Base-by-base conservation (phyloP, 441 rosid genomes). In the Hura crepitans region DNA sequence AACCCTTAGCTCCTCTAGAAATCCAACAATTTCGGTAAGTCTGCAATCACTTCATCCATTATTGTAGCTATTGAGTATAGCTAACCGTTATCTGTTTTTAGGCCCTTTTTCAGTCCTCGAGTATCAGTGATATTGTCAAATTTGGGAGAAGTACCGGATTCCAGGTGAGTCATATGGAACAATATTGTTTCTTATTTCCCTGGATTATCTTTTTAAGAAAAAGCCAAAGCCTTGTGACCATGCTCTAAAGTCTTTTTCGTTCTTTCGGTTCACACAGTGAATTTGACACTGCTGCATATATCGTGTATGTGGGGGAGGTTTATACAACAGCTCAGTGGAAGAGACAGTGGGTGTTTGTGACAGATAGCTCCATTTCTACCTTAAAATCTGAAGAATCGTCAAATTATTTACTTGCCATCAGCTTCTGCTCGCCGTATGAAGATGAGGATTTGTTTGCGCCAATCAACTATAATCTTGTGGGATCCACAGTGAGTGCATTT, bases 341-440 rank as follows among this genome's bases (percentile, higher is more conserved):
- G 89, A 93, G 84, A 77, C 99, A 93, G 76, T 89, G 97, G 97
- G 86, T 96, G 46, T 91, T 93, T 80, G 92, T 89, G 78, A 86
- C 91, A 62, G 98, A 93, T 85, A 83, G 82, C 77, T 87, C 98
- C 35, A 64, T 75, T 17, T 80, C 75, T 69, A 62, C 65, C 30
- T 75, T 75, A 35, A 65, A 78, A 66, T 75, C 81, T 53, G 89
- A 81, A 75, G 86, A 82, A 62, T 74, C 66, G 68, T 74, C 93
- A 74, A 75, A 77, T 74, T 85, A 81, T 71, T 75, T 91, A 81
- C 94, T 96, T 70, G 98, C 97, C 76, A 87, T 93, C 81, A 85
- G 86, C 85, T 93, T 96, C 83, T 80, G 84, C 81, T 83, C 81
- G 27, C 83, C 90, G 68, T 80, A 46, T 58, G 30, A 71, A 14